Conservation (phyloP, 1,284 basidiomycete species). For the Pseudozyma sp. region DNA sequence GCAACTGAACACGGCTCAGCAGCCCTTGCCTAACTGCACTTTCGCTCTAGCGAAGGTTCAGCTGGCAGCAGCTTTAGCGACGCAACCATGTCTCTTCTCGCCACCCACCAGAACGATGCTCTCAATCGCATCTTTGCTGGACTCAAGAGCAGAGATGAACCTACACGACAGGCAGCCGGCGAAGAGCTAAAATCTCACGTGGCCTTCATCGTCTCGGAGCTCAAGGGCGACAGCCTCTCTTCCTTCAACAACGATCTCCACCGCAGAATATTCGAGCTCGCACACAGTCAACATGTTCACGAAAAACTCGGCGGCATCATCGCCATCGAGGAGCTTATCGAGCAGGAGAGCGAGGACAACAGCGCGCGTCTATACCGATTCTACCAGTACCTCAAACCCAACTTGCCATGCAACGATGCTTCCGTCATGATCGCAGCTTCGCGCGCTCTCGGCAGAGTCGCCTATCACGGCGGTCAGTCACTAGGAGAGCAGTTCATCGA, state of each 20-base stretch:
- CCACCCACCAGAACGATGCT: slow-evolving; percentile 55
- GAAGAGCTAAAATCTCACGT: slow-evolving; percentile 62
- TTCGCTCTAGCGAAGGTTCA: not conserved
- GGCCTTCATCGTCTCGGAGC: slow-evolving; percentile 57
- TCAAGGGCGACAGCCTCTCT: slow-evolving; percentile 62
- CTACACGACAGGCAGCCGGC: slow-evolving; percentile 51
- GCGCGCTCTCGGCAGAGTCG: slow-evolving; percentile 84
- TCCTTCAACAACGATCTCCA: slow-evolving; percentile 73
- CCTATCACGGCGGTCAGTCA: slow-evolving; percentile 80
- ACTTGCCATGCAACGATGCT: slow-evolving; percentile 83
- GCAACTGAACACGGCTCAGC: slow-evolving; percentile 20
- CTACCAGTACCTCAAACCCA: slow-evolving; percentile 89
- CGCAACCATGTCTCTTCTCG: slow-evolving; percentile 36
- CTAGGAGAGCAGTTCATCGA: slow-evolving; percentile 90
- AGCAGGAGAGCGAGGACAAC: slow-evolving; percentile 53
- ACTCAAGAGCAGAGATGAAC: slow-evolving; percentile 62
- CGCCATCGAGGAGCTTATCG: slow-evolving; percentile 74
- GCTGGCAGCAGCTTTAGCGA: not conserved
- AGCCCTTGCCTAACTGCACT: slow-evolving; percentile 5
- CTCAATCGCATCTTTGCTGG: slow-evolving; percentile 61
- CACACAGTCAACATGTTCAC: slow-evolving; percentile 79
- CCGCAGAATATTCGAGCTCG: slow-evolving; percentile 81
- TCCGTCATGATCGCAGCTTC: slow-evolving; percentile 89
- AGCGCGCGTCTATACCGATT: slow-evolving; percentile 83
- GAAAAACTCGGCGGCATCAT: slow-evolving; percentile 84